Base-by-base conservation (phyloP, 2,329 filamentous ascomycete genomes). In the Diplodia mutila region DNA sequence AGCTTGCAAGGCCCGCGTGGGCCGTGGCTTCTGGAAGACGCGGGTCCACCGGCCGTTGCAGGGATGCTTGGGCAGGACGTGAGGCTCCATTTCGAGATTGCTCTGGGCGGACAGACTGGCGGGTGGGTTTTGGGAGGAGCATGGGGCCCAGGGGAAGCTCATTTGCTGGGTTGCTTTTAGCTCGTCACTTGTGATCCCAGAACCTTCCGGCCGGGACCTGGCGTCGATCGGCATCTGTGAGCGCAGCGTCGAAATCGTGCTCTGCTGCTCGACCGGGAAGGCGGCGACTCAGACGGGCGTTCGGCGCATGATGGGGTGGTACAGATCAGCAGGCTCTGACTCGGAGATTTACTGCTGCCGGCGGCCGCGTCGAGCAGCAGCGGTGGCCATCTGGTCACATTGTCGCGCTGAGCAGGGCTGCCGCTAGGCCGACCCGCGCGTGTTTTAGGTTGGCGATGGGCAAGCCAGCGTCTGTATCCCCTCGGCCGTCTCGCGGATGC, bases 191-290 rank as follows among this genome's bases (percentile, higher is more conserved):
- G 64, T 57, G 64, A 57, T 66, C 64, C 64, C 52, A 66, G 52
- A 66, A 66, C 52, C 64, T 66, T 27, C 29, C 52, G 52, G 39
- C 53, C 48, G 65, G 65, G 65, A 61, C 54, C 42, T 53, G 65
- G 65, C 65, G 65, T 67, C 55, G 54, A 61, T 67, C 65, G 55
- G 48, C 65, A 48, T 61, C 61, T 61, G 54, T 67, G 64, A 53
- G 25, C 48, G 46, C 53, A 59, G 53, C 64, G 18, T 59, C 29
- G 64, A 59, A 48, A 39, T 53, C 37, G 52, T 29, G 39, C 5
- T 27, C 25, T 39, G 37, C 34, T 7, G 54, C 25, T 21, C 18
- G 42, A 29, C 27, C 52, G 53, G 53, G 29, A 21, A n/a, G 32
- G 9, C n/a, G 59, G 42, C 59, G 42, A 51, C 57, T 61, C 57